phyloP scores from a whole-genome alignment of 2,329 filamentous ascomycete species.

The Xylaria sp. region DNA sequence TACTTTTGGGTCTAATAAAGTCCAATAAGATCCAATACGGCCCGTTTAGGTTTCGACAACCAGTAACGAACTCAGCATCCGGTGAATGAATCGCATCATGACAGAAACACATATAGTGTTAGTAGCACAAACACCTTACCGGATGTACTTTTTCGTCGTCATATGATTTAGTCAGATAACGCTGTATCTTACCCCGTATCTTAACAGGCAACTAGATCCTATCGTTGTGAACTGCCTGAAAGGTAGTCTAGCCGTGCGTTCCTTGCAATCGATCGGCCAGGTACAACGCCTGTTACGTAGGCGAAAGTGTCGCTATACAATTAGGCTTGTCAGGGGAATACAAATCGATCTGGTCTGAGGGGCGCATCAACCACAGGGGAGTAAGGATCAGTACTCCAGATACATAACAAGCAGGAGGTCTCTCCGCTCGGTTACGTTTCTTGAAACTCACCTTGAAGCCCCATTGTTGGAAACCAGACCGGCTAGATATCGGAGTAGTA shows the following conservation, averaged over 20 bases:
- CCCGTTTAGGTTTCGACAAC: constrained; percentile 2
- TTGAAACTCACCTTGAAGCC: background rate
- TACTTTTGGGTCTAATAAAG: background rate
- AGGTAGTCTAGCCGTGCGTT: background rate
- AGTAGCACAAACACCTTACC: background rate
- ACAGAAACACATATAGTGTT: background rate
- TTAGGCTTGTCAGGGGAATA: background rate
- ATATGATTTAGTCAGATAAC: background rate
- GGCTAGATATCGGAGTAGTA: constrained; percentile 28
- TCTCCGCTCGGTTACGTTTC: constrained; percentile 16
- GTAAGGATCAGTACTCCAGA: background rate
- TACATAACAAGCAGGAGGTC: background rate
- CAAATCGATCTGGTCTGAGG: constrained; percentile 10
- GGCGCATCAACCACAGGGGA: background rate
- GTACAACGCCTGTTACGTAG: background rate
- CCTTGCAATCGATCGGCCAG: background rate
- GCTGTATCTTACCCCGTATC: background rate
- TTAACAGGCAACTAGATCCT: background rate
- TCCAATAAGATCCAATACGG: background rate
- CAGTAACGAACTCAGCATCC: background rate
- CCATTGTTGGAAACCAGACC: constrained; percentile 4
- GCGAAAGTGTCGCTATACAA: background rate
- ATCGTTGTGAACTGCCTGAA: background rate
- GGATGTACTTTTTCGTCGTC: background rate
- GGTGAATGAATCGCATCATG: background rate